Base-by-base conservation (phyloP, 148 eudicot species). In the Cornus controversa region DNA sequence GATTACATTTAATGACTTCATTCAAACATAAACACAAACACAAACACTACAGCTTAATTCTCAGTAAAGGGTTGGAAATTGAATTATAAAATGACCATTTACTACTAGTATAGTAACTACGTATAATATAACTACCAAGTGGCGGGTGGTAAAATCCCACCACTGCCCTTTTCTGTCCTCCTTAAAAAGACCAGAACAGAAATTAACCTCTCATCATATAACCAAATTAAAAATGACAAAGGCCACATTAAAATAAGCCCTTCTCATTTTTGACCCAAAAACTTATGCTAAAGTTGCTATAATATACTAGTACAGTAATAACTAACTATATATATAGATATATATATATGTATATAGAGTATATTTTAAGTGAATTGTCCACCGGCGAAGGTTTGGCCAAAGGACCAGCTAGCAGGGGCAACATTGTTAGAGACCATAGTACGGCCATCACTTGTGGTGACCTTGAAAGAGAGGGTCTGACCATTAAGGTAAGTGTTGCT, bases 381-480 rank as follows among this genome's bases (percentile, higher is more conserved):
- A 8, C 97, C 94, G 25, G 78, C 67, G 63, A 83, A 92, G 75
- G 94, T 92, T 72, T 87, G 89, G 64, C 97, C 97, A 28, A 89
- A 92, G 76, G 84, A 82, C 97, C 97, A 92, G 75, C 72, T 79
- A 26, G 89, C 78, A 18, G 97, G 97, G 36, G 90, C 93, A 29
- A 80, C 92, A 70, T 90, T 84, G 76, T 82, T 73, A 75, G 85
- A 87, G 76, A 86, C 71, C 54, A 90, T 71, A 0, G 92, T 89
- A 5, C 84, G 87, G 15, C 92, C 91, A 75, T 92, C 91, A 25
- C 97, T 84, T 13, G 90, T 84, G 74, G 97, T 92, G 79, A 92
- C 97, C 80, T 81, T 87, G 70, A 92, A 92, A 28, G 97, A 92
- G 50, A 92, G 91, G 76, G 66, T 47, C 53, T 90, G 97, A 0